These are phyloP conservation scores for Friedmanniomyces simplex DNA, from an alignment of 495 filamentous ascomycete species.

Conservation along the genomic window DNA sequence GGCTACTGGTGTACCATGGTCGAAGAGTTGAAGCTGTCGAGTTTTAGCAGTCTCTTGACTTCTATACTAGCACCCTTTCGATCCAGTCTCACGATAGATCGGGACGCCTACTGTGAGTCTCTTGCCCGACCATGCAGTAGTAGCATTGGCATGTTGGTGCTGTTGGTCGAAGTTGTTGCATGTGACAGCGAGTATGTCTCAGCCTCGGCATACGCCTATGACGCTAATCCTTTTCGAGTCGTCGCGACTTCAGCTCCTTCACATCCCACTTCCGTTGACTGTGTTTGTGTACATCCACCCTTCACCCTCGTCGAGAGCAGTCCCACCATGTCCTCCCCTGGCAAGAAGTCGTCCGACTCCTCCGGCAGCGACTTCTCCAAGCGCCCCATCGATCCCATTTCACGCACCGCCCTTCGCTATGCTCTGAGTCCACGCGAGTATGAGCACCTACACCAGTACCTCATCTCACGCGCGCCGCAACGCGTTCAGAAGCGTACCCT, in stretches of 20 bases:
- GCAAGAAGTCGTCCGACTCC: not conserved
- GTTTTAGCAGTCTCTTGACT: too few species aligned
- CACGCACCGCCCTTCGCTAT: constrained; percentile 71
- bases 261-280: not conserved
- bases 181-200: too few species aligned
- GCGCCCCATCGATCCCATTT: constrained; percentile 43
- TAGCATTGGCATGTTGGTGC: too few species aligned
- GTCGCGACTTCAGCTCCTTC: not conserved
- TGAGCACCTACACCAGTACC: constrained; percentile 64
- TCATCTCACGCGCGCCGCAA: constrained; percentile 53
- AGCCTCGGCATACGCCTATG: too few species aligned
- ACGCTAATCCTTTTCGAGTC: not conserved
- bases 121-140: too few species aligned
- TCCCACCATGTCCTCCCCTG: not conserved
- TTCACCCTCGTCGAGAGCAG: not conserved
- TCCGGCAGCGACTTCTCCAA: constrained; percentile 1
- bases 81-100: too few species aligned
- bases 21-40: too few species aligned
- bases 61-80: too few species aligned
- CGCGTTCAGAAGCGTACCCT: constrained; percentile 50
- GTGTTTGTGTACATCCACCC: not conserved
- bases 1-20: too few species aligned
- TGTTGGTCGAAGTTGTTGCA: too few species aligned
- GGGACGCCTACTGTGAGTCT: too few species aligned
- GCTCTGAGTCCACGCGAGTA: constrained; percentile 80